Conservation (phyloP, 2,329 filamentous ascomycete species). For the Claviceps arundinis region DNA sequence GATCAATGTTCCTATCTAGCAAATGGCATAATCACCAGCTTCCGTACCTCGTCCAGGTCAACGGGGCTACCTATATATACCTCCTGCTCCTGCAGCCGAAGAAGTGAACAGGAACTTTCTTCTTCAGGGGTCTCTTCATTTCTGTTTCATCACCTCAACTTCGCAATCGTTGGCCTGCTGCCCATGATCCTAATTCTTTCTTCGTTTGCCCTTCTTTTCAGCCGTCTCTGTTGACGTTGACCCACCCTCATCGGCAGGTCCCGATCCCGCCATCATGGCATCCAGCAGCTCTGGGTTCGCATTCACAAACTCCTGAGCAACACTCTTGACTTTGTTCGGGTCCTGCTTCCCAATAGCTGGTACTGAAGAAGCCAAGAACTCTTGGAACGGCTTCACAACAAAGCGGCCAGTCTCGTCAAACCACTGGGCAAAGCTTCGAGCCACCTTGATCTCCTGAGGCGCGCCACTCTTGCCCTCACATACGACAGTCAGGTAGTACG, state of each 20-base stretch:
- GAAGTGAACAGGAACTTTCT: neutral
- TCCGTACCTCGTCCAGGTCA: neutral
- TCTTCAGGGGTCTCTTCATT: neutral
- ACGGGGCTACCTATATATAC: neutral
- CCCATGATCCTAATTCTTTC: slow-evolving; percentile 24
- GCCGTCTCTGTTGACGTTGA: slow-evolving; percentile 20
- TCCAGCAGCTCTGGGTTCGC: slow-evolving; percentile 35
- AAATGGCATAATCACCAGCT: neutral
- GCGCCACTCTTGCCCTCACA: slow-evolving; percentile 28
- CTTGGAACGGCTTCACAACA: slow-evolving; percentile 63
- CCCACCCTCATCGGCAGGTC: slow-evolving; percentile 16
- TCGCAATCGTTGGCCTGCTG: neutral
- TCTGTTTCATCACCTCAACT: neutral
- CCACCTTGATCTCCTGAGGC: slow-evolving; percentile 37
- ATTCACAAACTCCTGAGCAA: slow-evolving; percentile 23
- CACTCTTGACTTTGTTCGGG: slow-evolving; percentile 37
- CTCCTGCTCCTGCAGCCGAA: neutral
- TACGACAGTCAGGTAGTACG: slow-evolving; percentile 63
- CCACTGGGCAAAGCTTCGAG: slow-evolving; percentile 58
- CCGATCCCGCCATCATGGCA: slow-evolving; percentile 24
- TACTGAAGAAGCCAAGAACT: slow-evolving; percentile 57
- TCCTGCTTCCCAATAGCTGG: slow-evolving; percentile 54
- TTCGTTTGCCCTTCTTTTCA: slow-evolving; percentile 31
- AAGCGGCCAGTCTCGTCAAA: slow-evolving; percentile 64
- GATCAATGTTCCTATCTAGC: neutral